phyloP scores from a whole-genome alignment of 148 eudicot genomes.

The Rhododendron simsii region DNA sequence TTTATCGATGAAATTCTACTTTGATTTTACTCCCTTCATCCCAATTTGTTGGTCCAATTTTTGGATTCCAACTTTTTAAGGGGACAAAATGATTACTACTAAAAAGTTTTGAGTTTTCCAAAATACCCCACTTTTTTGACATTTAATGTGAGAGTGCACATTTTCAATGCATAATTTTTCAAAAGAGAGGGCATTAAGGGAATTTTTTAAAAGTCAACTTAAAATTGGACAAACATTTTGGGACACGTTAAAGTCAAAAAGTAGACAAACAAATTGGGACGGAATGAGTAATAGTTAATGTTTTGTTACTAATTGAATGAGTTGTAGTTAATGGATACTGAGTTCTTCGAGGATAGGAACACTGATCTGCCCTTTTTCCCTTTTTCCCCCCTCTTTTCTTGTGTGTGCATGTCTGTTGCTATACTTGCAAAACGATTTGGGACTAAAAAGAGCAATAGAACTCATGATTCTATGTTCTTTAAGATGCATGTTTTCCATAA shows the following conservation, averaged over 20 bases:
- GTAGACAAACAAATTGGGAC: not conserved
- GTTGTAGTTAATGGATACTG: not conserved
- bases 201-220: too few species aligned
- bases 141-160: not conserved
- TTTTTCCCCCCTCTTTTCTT: not conserved
- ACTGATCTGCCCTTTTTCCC: not conserved
- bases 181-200: not conserved
- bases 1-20: not conserved
- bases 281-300: not conserved
- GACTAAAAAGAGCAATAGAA: not conserved
- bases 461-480: not conserved
- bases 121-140: not conserved
- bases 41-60: not conserved
- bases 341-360: not conserved
- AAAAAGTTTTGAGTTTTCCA: not conserved
- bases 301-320: constrained; percentile 7
- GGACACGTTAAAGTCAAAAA: not conserved
- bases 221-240: too few species aligned
- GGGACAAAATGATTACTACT: not conserved
- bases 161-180: not conserved
- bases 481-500: not conserved
- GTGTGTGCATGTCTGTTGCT: not conserved
- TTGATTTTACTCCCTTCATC: not conserved
- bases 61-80: not conserved
- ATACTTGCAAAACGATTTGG: not conserved